A percentile compares a stretch with the other conserved stretches of the same genome.
These are phyloP conservation scores for Heritiera fomes DNA, from an alignment of 345 rosid species.

Conservation along the genomic window DNA sequence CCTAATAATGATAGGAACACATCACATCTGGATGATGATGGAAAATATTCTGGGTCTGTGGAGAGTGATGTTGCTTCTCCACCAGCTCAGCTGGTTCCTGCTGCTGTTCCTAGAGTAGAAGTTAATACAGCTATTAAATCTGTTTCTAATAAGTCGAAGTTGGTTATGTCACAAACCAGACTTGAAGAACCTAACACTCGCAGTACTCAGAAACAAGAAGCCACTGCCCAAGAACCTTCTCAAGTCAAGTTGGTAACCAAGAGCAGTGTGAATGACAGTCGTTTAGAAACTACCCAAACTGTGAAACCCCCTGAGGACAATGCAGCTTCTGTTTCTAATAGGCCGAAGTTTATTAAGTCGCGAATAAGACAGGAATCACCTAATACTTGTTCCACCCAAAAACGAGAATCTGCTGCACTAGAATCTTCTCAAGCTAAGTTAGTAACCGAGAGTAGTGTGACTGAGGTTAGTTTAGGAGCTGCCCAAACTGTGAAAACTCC, in stretches of 20 bases:
- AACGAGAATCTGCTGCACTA: conserved; percentile 19
- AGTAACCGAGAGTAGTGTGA: conserved; percentile 14
- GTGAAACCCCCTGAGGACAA: conserved; percentile 9
- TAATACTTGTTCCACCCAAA: conserved; percentile 16
- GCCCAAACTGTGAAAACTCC: conserved; percentile 22
- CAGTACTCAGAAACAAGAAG: conserved; percentile 13
- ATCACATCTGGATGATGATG: conserved; percentile 22
- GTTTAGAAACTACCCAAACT: conserved; percentile 21
- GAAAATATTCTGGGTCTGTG: conserved; percentile 25
- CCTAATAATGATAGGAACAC: conserved; percentile 25
- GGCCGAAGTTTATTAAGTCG: conserved; percentile 39
- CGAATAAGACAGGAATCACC: conserved; percentile 39
- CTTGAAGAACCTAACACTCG: conserved; percentile 32
- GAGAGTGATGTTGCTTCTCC: conserved; percentile 29
- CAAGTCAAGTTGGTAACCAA: conserved; percentile 28
- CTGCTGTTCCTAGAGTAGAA: conserved; percentile 25
- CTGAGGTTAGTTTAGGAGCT: conserved; percentile 20
- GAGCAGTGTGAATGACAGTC: conserved; percentile 14
- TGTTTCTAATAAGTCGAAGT: conserved; percentile 36
- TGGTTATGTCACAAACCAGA: conserved; percentile 38
- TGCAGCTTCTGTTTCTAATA: conserved; percentile 29
- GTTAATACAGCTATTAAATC: conserved; percentile 23
- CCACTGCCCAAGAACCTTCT: conserved; percentile 24
- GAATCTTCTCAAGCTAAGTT: conserved; percentile 33
- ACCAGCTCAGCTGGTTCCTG: conserved; percentile 21